Conservation (phyloP, 768 basidiomycete species). For the Rhizopogon vulgaris region DNA sequence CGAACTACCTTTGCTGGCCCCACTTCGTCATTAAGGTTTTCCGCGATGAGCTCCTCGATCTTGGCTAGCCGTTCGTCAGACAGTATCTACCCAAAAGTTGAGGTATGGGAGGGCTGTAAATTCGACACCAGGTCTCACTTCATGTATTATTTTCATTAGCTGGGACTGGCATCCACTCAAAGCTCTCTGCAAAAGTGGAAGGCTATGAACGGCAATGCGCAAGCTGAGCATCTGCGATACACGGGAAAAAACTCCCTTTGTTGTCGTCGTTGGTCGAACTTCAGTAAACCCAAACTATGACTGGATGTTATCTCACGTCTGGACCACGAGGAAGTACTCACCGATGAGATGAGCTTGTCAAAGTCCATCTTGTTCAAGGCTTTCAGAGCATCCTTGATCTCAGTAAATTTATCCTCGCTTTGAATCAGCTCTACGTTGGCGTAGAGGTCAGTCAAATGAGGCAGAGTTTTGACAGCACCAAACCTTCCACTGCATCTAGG, state of each 20-base stretch:
- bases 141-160: slow-evolving; percentile 55
- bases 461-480: background rate
- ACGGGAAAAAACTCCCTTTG: slow-evolving; percentile 61
- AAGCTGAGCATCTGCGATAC: slow-evolving; percentile 78
- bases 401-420: slow-evolving; percentile 66
- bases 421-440: slow-evolving; percentile 59
- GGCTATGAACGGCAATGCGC: slow-evolving; percentile 59
- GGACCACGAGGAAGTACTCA: slow-evolving; percentile 19
- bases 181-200: slow-evolving; percentile 60
- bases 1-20: slow-evolving; percentile 50
- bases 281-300: slow-evolving; percentile 64
- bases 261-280: slow-evolving; percentile 42
- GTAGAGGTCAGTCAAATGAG: slow-evolving; percentile 3
- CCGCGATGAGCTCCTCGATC: slow-evolving; percentile 54
- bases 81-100: slow-evolving; percentile 47
- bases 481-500: slow-evolving; percentile 83
- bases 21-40: slow-evolving; percentile 69
- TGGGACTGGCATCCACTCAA: slow-evolving; percentile 52
- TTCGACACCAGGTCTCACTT: slow-evolving; percentile 34
- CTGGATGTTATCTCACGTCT: background rate
- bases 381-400: slow-evolving; percentile 64
- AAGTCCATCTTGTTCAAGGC: slow-evolving; percentile 76
- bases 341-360: slow-evolving; percentile 77
- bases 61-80: slow-evolving; percentile 62
- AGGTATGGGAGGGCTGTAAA: background rate